phyloP scores from a whole-genome alignment of 1,139 yeast genomes.

The Magnusiomyces tetraspermus region DNA sequence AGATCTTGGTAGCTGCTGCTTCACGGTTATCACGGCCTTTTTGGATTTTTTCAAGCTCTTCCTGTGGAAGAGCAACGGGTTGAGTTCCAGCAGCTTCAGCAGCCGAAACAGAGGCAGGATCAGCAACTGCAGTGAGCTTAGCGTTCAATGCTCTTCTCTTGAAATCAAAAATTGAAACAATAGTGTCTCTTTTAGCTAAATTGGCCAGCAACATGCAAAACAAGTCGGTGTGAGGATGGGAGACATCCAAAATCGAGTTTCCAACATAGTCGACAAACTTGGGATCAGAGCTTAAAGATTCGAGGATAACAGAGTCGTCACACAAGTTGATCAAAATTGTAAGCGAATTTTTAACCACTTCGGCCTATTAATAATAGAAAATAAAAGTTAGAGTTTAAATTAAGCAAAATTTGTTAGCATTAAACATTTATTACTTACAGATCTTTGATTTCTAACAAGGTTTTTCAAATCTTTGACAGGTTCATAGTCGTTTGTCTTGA shows the following conservation, averaged over 20 bases:
- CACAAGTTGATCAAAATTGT: slow-evolving; percentile 79
- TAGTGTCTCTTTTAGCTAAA: slow-evolving; percentile 65
- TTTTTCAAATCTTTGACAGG: slow-evolving; percentile 68
- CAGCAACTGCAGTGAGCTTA: background rate
- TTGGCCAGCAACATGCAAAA: slow-evolving; percentile 79
- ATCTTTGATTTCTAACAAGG: slow-evolving; percentile 31
- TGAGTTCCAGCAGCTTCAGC: slow-evolving; percentile 13
- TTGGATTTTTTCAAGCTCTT: slow-evolving; percentile 9
- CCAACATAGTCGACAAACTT: slow-evolving; percentile 49
- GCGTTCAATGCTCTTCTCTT: slow-evolving; percentile 21
- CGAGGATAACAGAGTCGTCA: slow-evolving; percentile 52
- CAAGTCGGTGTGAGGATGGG: slow-evolving; percentile 64
- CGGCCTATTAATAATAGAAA: background rate
- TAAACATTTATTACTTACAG: background rate
- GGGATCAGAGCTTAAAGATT: slow-evolving; percentile 54
- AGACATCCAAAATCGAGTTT: slow-evolving; percentile 44
- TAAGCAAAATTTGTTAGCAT: background rate
- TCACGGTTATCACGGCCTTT: slow-evolving; percentile 3
- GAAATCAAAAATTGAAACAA: slow-evolving; percentile 47
- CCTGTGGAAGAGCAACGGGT: slow-evolving; percentile 10
- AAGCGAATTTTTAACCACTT: slow-evolving; percentile 40
- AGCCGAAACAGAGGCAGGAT: slow-evolving; percentile 8
- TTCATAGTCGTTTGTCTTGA: slow-evolving; percentile 58
- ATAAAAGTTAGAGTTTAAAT: background rate
- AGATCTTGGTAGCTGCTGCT: slow-evolving; percentile 3